Evolutionary conservation across 1,284 basidiomycete species (phyloP).

Genomic region (Puccinia novopanici): DNA sequence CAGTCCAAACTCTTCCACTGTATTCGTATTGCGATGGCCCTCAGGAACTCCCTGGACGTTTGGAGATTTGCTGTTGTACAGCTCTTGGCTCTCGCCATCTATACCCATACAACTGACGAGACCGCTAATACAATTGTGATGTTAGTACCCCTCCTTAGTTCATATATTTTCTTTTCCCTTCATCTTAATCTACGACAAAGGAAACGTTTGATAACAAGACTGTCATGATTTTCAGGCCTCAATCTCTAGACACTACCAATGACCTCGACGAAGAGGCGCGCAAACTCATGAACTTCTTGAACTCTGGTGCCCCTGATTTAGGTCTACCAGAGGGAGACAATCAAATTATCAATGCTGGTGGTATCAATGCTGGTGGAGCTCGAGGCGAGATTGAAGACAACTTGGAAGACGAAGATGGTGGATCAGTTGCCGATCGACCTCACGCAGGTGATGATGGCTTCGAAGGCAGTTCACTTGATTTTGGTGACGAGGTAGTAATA

Average conservation of each 20-base stretch:
- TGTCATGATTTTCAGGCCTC: not conserved
- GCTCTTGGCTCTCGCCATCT: no score
- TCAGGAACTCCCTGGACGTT: conserved; percentile 68
- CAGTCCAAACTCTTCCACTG: conserved; percentile 87
- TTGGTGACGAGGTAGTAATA: no score
- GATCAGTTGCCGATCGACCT: conserved; percentile 33
- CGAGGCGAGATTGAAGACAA: conserved; percentile 43
- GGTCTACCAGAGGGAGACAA: conserved; percentile 19
- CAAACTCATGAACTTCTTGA: conserved; percentile 42
- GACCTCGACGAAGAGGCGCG: conserved; percentile 33
- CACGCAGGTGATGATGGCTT: conserved; percentile 44
- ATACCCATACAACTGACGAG: no score
- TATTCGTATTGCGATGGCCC: conserved; percentile 73
- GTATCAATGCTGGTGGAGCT: conserved; percentile 16
- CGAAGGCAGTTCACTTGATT: no score
- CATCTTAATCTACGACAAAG: no score
- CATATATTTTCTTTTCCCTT: no score
- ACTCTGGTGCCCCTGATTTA: conserved; percentile 39
- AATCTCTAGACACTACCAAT: conserved; percentile 16
- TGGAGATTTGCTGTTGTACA: conserved; percentile 54
- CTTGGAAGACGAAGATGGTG: conserved; percentile 48
- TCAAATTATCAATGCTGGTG: conserved; percentile 32
- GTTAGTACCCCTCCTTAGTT: no score
- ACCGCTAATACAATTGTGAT: no score
- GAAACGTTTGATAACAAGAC: no score